Evolutionary conservation across 2,329 filamentous ascomycete genomes (phyloP), one percentile per base, ranked within the genome.

Genomic region (Fonsecaea monophora): DNA sequence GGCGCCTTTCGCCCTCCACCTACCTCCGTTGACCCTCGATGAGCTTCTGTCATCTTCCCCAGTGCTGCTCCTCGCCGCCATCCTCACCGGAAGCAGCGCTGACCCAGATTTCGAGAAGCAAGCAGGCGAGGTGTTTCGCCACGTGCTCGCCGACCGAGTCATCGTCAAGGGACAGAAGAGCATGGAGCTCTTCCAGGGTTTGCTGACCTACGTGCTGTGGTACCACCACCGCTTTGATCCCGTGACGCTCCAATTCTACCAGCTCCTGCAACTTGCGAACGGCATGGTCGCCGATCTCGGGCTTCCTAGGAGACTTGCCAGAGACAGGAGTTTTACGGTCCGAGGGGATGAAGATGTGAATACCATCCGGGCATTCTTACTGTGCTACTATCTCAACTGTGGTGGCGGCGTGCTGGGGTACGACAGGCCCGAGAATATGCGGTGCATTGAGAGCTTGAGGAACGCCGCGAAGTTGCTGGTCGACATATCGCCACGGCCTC

Each of bases 201-300:
- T 88, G 21, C 75, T 88, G 32, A 80, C 88, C 5, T 88, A 88
- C 68, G 82, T 84, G 58, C 78, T 82, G 18, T 89, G 86, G 86
- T 88, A 75, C 65, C 76, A 77, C 58, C 73, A 73, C 37, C 74
- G 74, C 53, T 77, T 77, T 37, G 69, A 75, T 13, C 67, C 71
- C 5, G 70, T 71, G 9, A 73, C 66, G 1, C 70, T 77, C 53
- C 75, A 77, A 61, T 68, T 76, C 21, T 76, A 76, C 56, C 76
- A 77, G 53, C 69, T 78, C 21, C 70, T 70, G 10, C 74, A 77
- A 56, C 71, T 77, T 40, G 74, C 76, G 3, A 75, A 75, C 18
- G 76, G 74, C 45, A 67, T 79, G 50, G 71, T 73, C 1, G 67
- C 70, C 1, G 77, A 78, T 40, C 69, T 79, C 12, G 75, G 74